Percentiles rank a stretch among this genome's conserved stretches.
phyloP scores from a whole-genome alignment of 23 red algal species.

The Gracilaria domingensis region DNA sequence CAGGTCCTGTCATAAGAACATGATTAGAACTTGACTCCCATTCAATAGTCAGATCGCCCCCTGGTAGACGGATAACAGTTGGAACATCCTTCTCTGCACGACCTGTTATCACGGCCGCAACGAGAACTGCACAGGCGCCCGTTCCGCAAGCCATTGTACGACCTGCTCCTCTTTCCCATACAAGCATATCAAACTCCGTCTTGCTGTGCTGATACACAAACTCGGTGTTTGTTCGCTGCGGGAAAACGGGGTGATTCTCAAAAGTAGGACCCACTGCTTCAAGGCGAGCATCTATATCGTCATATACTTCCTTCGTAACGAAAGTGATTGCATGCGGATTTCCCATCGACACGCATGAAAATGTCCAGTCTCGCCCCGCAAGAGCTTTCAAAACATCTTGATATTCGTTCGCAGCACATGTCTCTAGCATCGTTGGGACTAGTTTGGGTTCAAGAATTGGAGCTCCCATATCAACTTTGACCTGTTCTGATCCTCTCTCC shows the following conservation, averaged over 20 bases:
- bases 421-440: conserved; percentile 75
- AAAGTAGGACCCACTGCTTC: conserved; percentile 85
- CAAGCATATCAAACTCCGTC: conserved; percentile 82
- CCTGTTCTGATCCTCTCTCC: conserved; percentile 28
- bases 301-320: conserved; percentile 72
- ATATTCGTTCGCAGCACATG: conserved; percentile 2
- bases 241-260: conserved; percentile 85
- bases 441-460: conserved; percentile 72
- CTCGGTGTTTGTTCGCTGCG: conserved; percentile 89
- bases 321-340: conserved; percentile 97
- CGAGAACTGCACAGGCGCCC: conserved; percentile 93
- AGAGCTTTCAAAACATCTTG: conserved; percentile 54
- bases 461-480: conserved; percentile 92
- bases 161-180: conserved; percentile 97
- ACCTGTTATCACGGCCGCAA: conserved; percentile 81
- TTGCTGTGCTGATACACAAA: conserved; percentile 68
- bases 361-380: conserved; percentile 58
- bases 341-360: conserved; percentile 87
- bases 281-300: conserved; percentile 71
- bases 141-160: conserved; percentile 97
- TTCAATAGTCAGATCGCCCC: conserved; percentile 85
- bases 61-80: conserved; percentile 79
- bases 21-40: conserved; percentile 78
- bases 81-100: conserved; percentile 41
- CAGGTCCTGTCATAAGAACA: conserved; percentile 98